Base-by-base conservation (phyloP, 108 stramenopile genomes). In the Heterococcus sp. region DNA sequence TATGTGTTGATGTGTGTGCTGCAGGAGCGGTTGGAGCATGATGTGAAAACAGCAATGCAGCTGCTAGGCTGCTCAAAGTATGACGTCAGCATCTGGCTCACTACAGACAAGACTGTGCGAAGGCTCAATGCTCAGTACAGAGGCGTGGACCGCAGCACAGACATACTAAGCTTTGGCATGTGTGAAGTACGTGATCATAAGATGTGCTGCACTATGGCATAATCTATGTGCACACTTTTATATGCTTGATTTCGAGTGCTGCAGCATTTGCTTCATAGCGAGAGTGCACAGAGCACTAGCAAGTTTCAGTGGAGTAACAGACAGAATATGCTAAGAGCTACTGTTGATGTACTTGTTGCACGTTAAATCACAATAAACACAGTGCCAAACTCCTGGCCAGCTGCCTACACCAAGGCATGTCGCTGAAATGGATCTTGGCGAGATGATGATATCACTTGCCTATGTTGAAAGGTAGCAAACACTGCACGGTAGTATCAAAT, bases 361-460 rank as follows among this genome's bases (percentile, higher is more conserved):
- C 46, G 5, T 36, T 0, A 2, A 29, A 58, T 58, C 46, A 58
- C 46, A 58, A 14, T 58, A 8, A 58, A 58, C 46, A 8, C 8
- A 58, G 46, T 21, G 8, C 14, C 46, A 58, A 21, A 58, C 46
- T 21, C 46, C 46, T 14, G 46, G 46, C 8, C 8, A 58, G 46
- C 46, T 75, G n/a, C 69, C 69, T 8, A 66, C 69, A 37, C 58
- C 84, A 66, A 90, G 91, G 75, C 77, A 90, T 34, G 88, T 84
- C 1, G 94, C 93, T 35, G 91, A 89, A 68, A 94, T 94, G 71
- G 89, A 88, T 69, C 79, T 96, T 65, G 95, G 95, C 28, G 95
- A 96, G 69, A 91, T 96, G 89, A 66, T 95, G 76, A 73, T 96
- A 0, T 92, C 92, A 87, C 90, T 94, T 11, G 91, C 94, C 2